These are phyloP conservation scores for Blastobotrys muscicola DNA, from an alignment of 805 yeast genomes.

Conservation along the genomic window DNA sequence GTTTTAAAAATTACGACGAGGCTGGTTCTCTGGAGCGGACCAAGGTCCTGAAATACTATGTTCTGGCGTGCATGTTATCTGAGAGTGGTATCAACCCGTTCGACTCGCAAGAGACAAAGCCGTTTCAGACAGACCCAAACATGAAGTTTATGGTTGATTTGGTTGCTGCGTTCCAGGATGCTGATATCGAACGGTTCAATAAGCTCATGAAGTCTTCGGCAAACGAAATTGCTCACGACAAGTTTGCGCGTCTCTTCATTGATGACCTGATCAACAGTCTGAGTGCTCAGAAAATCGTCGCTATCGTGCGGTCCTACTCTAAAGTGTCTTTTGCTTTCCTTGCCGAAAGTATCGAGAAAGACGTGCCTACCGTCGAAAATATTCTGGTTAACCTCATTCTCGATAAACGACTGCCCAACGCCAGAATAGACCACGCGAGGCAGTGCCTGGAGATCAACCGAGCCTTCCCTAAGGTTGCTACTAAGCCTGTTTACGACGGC, in stretches of 20 bases:
- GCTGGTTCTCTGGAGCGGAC: conserved; percentile 56
- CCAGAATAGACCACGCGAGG: conserved; percentile 22
- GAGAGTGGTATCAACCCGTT: conserved; percentile 60
- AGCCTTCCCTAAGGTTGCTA: background rate
- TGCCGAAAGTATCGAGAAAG: conserved; percentile 17
- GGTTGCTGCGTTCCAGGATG: conserved; percentile 28
- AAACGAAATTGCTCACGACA: conserved; percentile 11
- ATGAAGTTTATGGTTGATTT: conserved; percentile 23
- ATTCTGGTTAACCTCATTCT: conserved; percentile 21
- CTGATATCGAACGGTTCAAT: conserved; percentile 18
- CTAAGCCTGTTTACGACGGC: background rate
- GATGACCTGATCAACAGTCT: conserved; percentile 21
- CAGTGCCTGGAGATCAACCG: conserved; percentile 2
- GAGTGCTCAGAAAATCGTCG: conserved; percentile 21
- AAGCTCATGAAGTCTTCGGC: conserved; percentile 9
- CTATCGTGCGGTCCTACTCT: conserved; percentile 25
- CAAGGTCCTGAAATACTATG: conserved; percentile 49
- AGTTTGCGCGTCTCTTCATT: conserved; percentile 10
- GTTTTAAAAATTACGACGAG: conserved; percentile 54
- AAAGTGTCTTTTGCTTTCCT: conserved; percentile 21
- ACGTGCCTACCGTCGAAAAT: conserved; percentile 13
- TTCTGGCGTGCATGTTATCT: conserved; percentile 48
- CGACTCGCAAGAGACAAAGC: conserved; percentile 60
- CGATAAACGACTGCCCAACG: conserved; percentile 20
- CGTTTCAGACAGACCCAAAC: conserved; percentile 32